Percentiles rank a stretch among this genome's conserved stretches.
Evolutionary conservation across 2,329 filamentous ascomycete genomes (phyloP).

Genomic region (Fusarium brachygibbosum): DNA sequence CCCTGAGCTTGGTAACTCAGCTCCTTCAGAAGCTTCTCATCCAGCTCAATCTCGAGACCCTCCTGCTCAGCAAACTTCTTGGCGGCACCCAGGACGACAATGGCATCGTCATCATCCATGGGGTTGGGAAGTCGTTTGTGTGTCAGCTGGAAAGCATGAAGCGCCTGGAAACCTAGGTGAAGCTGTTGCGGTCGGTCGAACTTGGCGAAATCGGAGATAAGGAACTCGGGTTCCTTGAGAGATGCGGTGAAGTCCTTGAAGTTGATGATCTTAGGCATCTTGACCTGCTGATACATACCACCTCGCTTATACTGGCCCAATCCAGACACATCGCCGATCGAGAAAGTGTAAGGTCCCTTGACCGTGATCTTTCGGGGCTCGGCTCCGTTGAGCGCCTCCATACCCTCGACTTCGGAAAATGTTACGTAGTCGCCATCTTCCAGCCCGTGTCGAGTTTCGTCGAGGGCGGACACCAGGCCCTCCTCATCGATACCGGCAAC

Average conservation of each 20-base stretch:
- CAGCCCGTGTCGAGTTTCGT: conserved; percentile 94
- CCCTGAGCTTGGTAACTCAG: conserved; percentile 94
- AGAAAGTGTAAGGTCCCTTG: conserved; percentile 97
- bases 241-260: conserved; percentile 86
- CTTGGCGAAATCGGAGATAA: conserved; percentile 97
- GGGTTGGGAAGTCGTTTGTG: conserved; percentile 84
- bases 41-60: conserved; percentile 76
- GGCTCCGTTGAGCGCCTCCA: conserved; percentile 87
- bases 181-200: conserved; percentile 95
- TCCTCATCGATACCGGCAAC: conserved; percentile 90
- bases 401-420: conserved; percentile 91
- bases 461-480: conserved; percentile 90
- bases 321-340: conserved; percentile 91
- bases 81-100: conserved; percentile 80
- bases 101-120: conserved; percentile 86
- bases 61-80: conserved; percentile 80
- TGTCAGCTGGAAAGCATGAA: conserved; percentile 84
- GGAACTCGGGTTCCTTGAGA: conserved; percentile 86
- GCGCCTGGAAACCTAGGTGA: conserved; percentile 91
- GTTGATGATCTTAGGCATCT: conserved; percentile 95
- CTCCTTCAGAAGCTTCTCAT: conserved; percentile 93
- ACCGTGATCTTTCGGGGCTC: conserved; percentile 92
- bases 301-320: conserved; percentile 90
- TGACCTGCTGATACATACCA: conserved; percentile 94
- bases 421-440: conserved; percentile 98